phyloP scores from a whole-genome alignment of 495 filamentous ascomycete species.

The Hypoxylon cercidicola region DNA sequence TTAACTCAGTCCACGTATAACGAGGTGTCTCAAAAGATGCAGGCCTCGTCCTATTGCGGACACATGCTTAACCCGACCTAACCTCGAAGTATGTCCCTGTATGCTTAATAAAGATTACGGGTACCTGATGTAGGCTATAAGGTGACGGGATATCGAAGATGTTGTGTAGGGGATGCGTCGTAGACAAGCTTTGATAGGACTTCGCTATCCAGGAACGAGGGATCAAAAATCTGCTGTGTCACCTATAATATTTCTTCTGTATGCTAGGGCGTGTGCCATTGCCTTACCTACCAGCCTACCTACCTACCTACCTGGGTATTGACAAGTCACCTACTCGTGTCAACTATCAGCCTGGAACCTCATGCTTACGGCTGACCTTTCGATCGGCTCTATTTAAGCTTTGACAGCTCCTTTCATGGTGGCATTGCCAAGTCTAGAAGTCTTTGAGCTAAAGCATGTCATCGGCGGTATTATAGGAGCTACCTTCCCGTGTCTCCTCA shows the following conservation, averaged over 20 bases:
- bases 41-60: constrained; percentile 2
- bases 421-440: too few species aligned
- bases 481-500: too few species aligned
- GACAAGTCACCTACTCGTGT: too few species aligned
- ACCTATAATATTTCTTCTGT: neutral
- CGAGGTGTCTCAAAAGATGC: neutral
- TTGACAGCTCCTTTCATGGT: too few species aligned
- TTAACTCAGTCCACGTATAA: too few species aligned
- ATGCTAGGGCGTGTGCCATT: neutral
- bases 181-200: neutral
- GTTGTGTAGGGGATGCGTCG: neutral
- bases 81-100: constrained; percentile 11
- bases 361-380: too few species aligned
- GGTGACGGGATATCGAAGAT: neutral
- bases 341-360: too few species aligned
- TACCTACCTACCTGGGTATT: neutral
- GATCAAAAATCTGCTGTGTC: neutral
- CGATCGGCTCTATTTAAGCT: too few species aligned
- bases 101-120: constrained; percentile 23
- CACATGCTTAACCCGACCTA: neutral
- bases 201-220: too few species aligned
- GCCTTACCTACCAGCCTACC: neutral
- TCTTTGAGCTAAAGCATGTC: too few species aligned
- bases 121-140: constrained; percentile 33
- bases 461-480: too few species aligned